Evolutionary conservation across 2,329 filamentous ascomycete species (phyloP).

Genomic region (Rachicladosporium sp.): DNA sequence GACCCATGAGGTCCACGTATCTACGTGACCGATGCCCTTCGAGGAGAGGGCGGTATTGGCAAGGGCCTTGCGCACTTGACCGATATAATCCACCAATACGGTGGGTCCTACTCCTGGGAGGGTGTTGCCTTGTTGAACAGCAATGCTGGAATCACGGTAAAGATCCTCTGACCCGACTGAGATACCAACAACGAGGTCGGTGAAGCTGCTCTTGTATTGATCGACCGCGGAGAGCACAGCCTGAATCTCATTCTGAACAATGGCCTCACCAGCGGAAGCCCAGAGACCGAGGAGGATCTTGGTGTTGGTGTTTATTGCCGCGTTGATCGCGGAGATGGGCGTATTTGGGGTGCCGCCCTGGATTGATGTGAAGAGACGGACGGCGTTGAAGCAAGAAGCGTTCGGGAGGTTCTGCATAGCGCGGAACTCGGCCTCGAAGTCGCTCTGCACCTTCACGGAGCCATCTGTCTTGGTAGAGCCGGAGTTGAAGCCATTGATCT

Average conservation of each 20-base stretch:
- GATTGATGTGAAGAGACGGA: conserved; percentile 64
- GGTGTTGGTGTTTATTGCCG: conserved; percentile 70
- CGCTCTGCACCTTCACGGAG: conserved; percentile 45
- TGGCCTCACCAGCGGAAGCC: conserved; percentile 37
- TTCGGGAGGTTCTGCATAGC: conserved; percentile 51
- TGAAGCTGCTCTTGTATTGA: conserved; percentile 55
- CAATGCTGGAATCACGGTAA: conserved; percentile 39
- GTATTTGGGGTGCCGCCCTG: conserved; percentile 54
- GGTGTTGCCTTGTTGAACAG: conserved; percentile 49
- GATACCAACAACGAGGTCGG: conserved; percentile 54
- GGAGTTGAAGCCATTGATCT: conserved; percentile 60
- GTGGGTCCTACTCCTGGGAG: conserved; percentile 52
- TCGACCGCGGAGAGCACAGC: conserved; percentile 59
- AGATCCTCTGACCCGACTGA: conserved; percentile 76
- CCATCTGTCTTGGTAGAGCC: conserved; percentile 51
- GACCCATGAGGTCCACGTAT: conserved; percentile 67
- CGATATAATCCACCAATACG: conserved; percentile 57
- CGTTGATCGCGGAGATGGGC: conserved; percentile 59
- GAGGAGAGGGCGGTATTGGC: conserved; percentile 42
- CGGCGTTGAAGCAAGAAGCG: conserved; percentile 54
- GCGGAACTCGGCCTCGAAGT: conserved; percentile 61
- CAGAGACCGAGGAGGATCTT: conserved; percentile 72
- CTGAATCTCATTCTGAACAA: conserved; percentile 59
- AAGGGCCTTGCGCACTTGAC: conserved; percentile 52
- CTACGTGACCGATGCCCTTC: conserved; percentile 66